Evolutionary conservation across 1,139 yeast species (phyloP).

Genomic region (Blastobotrys buckinghamii): DNA sequence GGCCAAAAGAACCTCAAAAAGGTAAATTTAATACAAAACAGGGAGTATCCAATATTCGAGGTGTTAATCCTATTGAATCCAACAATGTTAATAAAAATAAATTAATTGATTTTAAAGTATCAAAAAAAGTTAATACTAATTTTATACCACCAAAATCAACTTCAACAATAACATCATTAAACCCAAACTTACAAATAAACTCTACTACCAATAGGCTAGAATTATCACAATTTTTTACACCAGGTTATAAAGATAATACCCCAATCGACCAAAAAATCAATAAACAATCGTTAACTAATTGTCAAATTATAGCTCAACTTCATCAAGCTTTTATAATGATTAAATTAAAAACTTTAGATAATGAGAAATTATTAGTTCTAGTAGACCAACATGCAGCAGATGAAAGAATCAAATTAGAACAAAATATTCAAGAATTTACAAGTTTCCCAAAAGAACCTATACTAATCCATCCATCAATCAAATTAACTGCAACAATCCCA

Average conservation of each 20-base stretch:
- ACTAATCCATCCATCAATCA: constrained; percentile 12
- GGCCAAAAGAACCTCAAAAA: not conserved
- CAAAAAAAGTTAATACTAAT: not conserved
- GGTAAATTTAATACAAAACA: too few relatives aligned
- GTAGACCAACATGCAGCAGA: constrained; percentile 80
- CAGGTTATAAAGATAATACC: constrained; percentile 5
- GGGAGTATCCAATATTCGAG: not conserved
- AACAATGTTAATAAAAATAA: not conserved
- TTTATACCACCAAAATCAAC: not conserved
- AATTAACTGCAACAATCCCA: not conserved
- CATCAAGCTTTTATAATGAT: constrained; percentile 55
- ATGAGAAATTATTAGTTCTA: constrained; percentile 32
- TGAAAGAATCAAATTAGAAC: constrained; percentile 59
- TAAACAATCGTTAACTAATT: constrained; percentile 8
- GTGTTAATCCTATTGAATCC: not conserved
- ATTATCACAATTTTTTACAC: constrained; percentile 5
- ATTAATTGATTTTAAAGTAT: not conserved
- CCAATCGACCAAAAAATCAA: constrained; percentile 7
- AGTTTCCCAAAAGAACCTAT: constrained; percentile 6
- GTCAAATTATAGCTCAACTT: constrained; percentile 41
- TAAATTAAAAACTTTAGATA: constrained; percentile 17
- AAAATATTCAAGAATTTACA: constrained; percentile 36
- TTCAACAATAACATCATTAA: too few relatives aligned
- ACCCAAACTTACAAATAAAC: not conserved
- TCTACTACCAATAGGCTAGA: constrained; percentile 2